These are phyloP conservation scores for Eimeria necatrix DNA, from an alignment of 169 alveolate species.

Conservation along the genomic window DNA sequence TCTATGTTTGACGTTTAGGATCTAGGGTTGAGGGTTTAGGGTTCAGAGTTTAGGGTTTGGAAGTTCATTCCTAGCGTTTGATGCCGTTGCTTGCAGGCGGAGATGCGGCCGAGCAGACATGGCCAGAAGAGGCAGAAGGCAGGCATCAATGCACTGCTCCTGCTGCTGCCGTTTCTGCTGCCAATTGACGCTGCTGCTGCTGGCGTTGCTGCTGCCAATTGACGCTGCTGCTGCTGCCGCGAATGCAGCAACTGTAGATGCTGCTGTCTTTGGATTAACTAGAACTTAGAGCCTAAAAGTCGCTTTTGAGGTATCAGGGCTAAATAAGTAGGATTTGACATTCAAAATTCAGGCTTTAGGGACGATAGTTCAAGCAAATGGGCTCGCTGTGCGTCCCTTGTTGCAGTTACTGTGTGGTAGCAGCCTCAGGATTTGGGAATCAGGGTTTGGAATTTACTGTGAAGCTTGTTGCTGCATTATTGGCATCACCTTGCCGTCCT, in stretches of 20 bases:
- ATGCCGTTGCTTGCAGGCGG: background rate
- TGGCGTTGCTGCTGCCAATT: background rate
- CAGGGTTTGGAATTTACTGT: too few species aligned
- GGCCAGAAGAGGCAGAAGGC: slow-evolving; percentile 55
- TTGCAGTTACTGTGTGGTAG: too few species aligned
- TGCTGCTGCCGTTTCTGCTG: slow-evolving; percentile 8
- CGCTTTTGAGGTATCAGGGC: too few species aligned
- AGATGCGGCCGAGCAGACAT: background rate
- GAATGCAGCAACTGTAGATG: too few species aligned
- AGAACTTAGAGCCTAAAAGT: too few species aligned
- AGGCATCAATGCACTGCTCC: background rate
- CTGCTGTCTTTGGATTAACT: too few species aligned
- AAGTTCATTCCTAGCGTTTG: slow-evolving; percentile 6
- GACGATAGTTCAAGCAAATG: background rate
- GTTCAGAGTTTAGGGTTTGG: slow-evolving; percentile 7
- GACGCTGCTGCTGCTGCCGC: too few species aligned
- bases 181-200: slow-evolving; percentile 23
- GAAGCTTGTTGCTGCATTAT: too few species aligned
- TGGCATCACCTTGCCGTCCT: background rate
- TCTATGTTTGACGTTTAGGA: background rate
- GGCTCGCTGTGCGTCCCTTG: background rate
- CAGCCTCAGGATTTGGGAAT: too few species aligned
- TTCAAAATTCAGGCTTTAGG: background rate
- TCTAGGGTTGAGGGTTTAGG: background rate
- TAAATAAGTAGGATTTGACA: background rate